These are phyloP conservation scores for Streptanthus diversifolius DNA, from an alignment of 345 rosid genomes.

Conservation along the genomic window DNA sequence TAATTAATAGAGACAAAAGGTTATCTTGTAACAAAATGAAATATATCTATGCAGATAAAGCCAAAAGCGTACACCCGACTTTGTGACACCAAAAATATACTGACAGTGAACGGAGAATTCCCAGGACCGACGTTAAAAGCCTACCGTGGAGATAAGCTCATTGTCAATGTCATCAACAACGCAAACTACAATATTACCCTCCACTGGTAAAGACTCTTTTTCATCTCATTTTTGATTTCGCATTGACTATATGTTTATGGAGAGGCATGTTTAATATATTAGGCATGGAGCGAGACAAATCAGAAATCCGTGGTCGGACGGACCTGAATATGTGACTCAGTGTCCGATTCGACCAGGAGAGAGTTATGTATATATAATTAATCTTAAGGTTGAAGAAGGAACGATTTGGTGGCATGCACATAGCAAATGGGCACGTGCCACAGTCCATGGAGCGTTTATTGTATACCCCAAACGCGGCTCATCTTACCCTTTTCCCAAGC, in stretches of 20 bases:
- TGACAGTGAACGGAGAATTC: conserved; percentile 44
- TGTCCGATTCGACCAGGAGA: conserved; percentile 69
- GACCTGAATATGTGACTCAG: conserved; percentile 56
- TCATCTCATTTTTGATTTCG: not conserved
- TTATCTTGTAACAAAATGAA: not conserved
- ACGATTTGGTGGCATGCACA: conserved; percentile 98
- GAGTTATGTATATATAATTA: conserved; percentile 51
- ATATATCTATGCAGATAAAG: conserved; percentile 30
- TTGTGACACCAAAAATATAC: conserved; percentile 39
- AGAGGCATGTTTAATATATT: not conserved
- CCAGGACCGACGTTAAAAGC: conserved; percentile 49
- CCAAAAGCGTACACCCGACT: conserved; percentile 37
- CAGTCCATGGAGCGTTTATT: conserved; percentile 74
- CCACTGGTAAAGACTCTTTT: conserved; percentile 41
- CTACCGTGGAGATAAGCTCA: conserved; percentile 40
- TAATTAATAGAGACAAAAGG: not conserved
- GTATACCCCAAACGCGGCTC: conserved; percentile 47
- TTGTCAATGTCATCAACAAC: conserved; percentile 46
- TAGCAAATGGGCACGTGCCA: conserved; percentile 72
- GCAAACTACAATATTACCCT: conserved; percentile 47
- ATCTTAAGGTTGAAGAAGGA: conserved; percentile 56
- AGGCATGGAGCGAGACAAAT: conserved; percentile 46
- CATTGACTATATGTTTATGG: not conserved
- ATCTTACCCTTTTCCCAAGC: conserved; percentile 51
- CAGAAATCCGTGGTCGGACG: conserved; percentile 45